These are phyloP conservation scores for Neonectria punicea DNA, from an alignment of 2,329 filamentous ascomycete species.

Conservation along the genomic window DNA sequence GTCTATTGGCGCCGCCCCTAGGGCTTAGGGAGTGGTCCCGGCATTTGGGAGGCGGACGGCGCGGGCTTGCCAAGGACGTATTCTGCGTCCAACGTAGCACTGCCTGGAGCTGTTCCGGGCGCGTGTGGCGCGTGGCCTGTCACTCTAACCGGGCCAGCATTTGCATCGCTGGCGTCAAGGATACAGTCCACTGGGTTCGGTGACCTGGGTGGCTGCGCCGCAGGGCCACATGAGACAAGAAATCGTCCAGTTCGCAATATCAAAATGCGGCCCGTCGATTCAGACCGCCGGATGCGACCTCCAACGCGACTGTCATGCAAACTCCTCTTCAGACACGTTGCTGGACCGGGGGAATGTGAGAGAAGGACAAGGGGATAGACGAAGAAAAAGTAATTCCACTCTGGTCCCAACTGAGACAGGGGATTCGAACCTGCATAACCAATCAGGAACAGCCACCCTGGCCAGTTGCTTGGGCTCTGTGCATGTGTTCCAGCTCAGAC, in stretches of 20 bases:
- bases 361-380: neutral
- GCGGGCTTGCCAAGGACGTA: constrained; percentile 13
- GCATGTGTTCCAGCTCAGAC: constrained; percentile 22
- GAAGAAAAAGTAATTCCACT: constrained; percentile 31
- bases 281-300: neutral
- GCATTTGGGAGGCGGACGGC: constrained; percentile 20
- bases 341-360: neutral
- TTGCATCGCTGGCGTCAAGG: constrained; percentile 25
- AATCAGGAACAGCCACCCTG: constrained; percentile 34
- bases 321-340: constrained; percentile 10
- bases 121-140: constrained; percentile 23
- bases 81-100: neutral
- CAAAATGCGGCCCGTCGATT: neutral
- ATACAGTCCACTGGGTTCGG: constrained; percentile 24
- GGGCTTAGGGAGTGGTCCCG: constrained; percentile 27
- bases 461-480: constrained; percentile 27
- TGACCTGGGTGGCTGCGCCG: constrained; percentile 21
- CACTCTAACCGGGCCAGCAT: constrained; percentile 20
- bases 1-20: constrained; percentile 24
- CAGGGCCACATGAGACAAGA: constrained; percentile 16
- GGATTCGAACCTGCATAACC: constrained; percentile 26
- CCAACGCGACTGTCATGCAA: neutral
- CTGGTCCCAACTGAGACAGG: constrained; percentile 27
- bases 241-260: neutral
- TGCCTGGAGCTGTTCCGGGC: constrained; percentile 23